A percentile compares a stretch with the other conserved stretches of the same genome.
phyloP scores from a whole-genome alignment of 2,329 filamentous ascomycete genomes.

The Elsinoe fawcettii region DNA sequence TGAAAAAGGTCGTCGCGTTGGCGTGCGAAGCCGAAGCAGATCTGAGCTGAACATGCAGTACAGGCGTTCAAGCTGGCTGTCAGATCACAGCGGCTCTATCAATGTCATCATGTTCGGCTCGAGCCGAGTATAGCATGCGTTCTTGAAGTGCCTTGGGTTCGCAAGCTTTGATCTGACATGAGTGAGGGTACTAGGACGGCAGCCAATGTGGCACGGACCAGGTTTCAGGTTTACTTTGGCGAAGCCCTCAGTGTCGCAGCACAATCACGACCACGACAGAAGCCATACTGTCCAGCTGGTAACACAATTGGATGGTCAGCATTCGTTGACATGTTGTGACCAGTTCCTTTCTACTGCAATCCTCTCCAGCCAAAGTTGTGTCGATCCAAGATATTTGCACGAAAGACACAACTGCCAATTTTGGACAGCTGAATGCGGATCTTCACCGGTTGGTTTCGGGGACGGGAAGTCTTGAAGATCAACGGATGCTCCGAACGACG shows the following conservation, averaged over 20 bases:
- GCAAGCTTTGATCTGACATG: neutral
- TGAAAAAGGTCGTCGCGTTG: too few relatives aligned
- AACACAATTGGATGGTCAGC: neutral
- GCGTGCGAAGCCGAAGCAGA: too few relatives aligned
- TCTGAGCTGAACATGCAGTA: too few relatives aligned
- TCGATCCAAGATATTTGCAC: neutral
- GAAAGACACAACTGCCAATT: neutral
- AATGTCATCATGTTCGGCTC: neutral
- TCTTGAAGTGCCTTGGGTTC: neutral
- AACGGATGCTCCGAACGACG: conserved; percentile 11
- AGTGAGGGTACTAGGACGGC: neutral
- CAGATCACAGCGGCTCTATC: neutral
- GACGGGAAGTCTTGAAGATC: neutral
- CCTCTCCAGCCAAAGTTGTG: neutral
- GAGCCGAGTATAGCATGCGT: neutral
- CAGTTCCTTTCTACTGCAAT: neutral
- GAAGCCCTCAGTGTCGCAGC: conserved; percentile 5
- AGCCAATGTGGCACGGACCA: conserved; percentile 5
- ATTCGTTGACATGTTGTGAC: neutral
- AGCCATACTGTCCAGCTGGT: neutral
- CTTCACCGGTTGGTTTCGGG: conserved; percentile 1
- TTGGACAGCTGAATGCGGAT: conserved; percentile 8
- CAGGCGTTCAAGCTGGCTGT: neutral
- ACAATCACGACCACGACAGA: neutral
- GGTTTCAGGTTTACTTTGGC: conserved; percentile 1